Base-by-base conservation (phyloP, 345 rosid species). In the Angophora floribunda region DNA sequence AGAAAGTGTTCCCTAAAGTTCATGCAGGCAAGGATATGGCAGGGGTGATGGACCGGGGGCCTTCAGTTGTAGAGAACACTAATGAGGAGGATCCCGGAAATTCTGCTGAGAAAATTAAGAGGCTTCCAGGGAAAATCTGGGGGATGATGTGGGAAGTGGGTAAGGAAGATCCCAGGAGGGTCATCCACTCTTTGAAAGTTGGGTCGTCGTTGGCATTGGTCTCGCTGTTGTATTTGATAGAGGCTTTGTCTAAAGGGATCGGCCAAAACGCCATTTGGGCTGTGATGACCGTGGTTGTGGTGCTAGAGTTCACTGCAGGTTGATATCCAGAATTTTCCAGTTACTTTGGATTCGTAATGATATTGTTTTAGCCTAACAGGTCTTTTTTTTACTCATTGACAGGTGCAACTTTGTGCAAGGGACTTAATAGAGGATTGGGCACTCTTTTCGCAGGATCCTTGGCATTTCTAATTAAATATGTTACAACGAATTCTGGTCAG, bases 401-500 rank as follows among this genome's bases (percentile, higher is more conserved):
- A 96, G 99, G 98, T 41, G 99, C 98, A 88, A 97, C 98, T 47
- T 88, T 97, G 87, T 94, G 95, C 91, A 97, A 95, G 90, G 98
- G 98, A 78, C 94, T 97, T 45, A 96, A 97, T 85, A 94, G 98
- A 93, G 98, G 97, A 89, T 61, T 97, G 78, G 98, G 97, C 75
- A 97, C 98, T 85, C 52, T 96, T 1, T 36, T 94, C 51, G 99
- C 98, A 14, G 98, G 98, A 86, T 94, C 95, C 28, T 90, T 96
- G 88, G 96, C 96, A 45, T 95, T 95, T 91, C 87, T 94, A n/a
- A 91, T 95, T 11, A 95, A 96, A 89, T 94, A 91, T 85, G 92
- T 97, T 28, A 94, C 95, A 21, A 90, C 91, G 65, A 91, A 89
- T 88, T 89, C 97, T 10, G 94, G 95, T 3, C 92, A 90, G 41